These are phyloP conservation scores for Penicillium sp. DNA, from an alignment of 2,329 filamentous ascomycete genomes.

Conservation along the genomic window DNA sequence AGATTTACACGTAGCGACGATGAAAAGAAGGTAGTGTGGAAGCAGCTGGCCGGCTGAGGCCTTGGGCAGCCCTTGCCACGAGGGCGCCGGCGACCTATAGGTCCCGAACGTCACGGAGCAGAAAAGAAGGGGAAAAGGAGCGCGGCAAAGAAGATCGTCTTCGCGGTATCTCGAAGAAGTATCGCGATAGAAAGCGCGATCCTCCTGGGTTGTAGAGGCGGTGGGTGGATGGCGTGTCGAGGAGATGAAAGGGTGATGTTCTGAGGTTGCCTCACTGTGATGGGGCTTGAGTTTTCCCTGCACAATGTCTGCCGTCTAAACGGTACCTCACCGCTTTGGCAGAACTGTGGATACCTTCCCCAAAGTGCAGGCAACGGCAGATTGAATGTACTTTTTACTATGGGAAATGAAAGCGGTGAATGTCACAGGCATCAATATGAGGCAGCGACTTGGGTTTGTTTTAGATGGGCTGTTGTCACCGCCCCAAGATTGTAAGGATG, in stretches of 20 bases:
- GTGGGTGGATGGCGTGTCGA: slow-evolving; percentile 35
- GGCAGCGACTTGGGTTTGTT: slow-evolving; percentile 3
- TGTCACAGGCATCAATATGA: neutral
- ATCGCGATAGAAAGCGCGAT: slow-evolving; percentile 45
- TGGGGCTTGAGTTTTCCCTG: slow-evolving; percentile 41
- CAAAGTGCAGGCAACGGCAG: slow-evolving; percentile 1
- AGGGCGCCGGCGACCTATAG: slow-evolving; percentile 44
- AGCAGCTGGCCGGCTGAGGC: slow-evolving; percentile 44
- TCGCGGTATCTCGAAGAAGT: slow-evolving; percentile 29
- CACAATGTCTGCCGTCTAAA: slow-evolving; percentile 23
- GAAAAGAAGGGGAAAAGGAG: slow-evolving; percentile 28
- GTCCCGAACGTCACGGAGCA: slow-evolving; percentile 38
- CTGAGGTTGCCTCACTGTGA: slow-evolving; percentile 40
- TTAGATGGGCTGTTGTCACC: slow-evolving; percentile 8
- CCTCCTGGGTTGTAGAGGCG: slow-evolving; percentile 29
- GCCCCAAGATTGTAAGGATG: slow-evolving; percentile 9
- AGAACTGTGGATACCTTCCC: slow-evolving; percentile 7
- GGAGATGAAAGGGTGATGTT: slow-evolving; percentile 43
- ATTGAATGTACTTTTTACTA: neutral
- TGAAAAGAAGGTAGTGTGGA: slow-evolving; percentile 31
- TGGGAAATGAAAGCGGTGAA: slow-evolving; percentile 1
- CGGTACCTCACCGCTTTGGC: slow-evolving; percentile 21
- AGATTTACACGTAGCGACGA: slow-evolving; percentile 25
- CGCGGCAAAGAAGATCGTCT: slow-evolving; percentile 28
- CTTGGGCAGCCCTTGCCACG: slow-evolving; percentile 49